Base-by-base conservation (phyloP, 345 rosid genomes). In the Lumnitzera racemosa region DNA sequence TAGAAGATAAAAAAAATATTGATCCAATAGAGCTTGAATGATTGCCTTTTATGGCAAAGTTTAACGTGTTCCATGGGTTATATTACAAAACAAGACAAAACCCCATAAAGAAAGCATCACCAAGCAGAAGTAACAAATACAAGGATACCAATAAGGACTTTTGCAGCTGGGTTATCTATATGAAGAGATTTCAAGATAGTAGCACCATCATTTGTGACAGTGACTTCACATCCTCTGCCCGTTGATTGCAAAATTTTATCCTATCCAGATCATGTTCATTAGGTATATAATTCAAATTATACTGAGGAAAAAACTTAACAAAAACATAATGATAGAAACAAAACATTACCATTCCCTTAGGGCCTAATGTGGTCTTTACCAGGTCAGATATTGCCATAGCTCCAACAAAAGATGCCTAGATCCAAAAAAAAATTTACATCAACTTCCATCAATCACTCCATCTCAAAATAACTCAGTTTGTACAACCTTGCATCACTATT, bases 161-260 rank as follows among this genome's bases (percentile, higher is more conserved):
- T 90, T 46, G 97, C 99, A 24, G 97, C 96, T 5, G 99, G 87
- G 76, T 90, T 94, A 78, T 94, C 96, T 57, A 94, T 83, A 70
- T 83, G 97, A 4, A 94, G 84, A 59, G 97, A 94, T 76, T 94
- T 94, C 49, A 94, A 81, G 72, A 90, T 94, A 63, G 99, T 94
- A 48, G 97, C 97, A 51, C 97, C 99, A 67, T 94, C 99, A 72
- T 90, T 94, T 7, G 97, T 90, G 61, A 90, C 99, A 66, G 95
- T 86, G 27, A 94, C 92, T 13, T 55, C 56, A 56, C 68, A 88
- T 43, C 96, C 99, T 70, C 96, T 80, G 65, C 97, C 97, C 1
- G 97, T 94, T 51, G 99, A 94, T 70, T 94, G 99, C 56, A 90
- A 77, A 69, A 94, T 94, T 72, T 94, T 94, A 78, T 94, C 99